Percentiles rank a stretch among this genome's conserved stretches.
Evolutionary conservation across 345 rosid genomes (phyloP).

Genomic region (Populus davidiana): DNA sequence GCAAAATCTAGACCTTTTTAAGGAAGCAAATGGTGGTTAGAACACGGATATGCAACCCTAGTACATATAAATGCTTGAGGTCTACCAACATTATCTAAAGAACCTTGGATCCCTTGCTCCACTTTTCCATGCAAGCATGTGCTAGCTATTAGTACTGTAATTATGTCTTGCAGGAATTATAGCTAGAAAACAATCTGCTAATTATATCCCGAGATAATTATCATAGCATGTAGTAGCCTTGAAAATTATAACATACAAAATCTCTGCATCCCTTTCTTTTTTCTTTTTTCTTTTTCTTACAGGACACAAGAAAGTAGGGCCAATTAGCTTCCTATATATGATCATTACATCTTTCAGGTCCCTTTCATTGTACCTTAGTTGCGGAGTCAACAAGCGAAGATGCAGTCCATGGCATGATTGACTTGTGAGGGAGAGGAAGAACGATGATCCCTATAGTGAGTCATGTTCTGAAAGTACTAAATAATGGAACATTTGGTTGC

Average conservation of each 20-base stretch:
- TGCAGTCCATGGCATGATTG: conserved; percentile 38
- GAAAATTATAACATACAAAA: conserved; percentile 3
- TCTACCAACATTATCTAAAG: conserved; percentile 25
- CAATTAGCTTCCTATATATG: neutral
- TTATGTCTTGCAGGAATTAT: conserved; percentile 36
- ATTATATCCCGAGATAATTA: conserved; percentile 29
- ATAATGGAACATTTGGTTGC: conserved; percentile 38
- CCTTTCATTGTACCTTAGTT: conserved; percentile 29
- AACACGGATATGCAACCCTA: neutral
- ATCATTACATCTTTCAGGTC: conserved; percentile 4
- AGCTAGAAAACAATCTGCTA: conserved; percentile 20
- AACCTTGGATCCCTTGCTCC: conserved; percentile 29
- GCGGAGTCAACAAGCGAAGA: conserved; percentile 63
- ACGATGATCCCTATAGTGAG: neutral
- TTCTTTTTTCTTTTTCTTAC: too few relatives aligned
- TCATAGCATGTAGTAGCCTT: conserved; percentile 3
- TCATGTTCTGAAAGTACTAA: conserved; percentile 39
- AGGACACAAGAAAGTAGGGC: conserved; percentile 15
- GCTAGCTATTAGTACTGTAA: conserved; percentile 40
- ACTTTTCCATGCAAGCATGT: conserved; percentile 45
- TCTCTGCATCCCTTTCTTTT: neutral
- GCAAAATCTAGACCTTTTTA: conserved; percentile 19
- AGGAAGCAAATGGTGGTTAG: conserved; percentile 35
- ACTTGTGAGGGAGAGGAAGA: conserved; percentile 24
- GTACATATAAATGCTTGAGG: conserved; percentile 28